Conservation (phyloP, 2,329 filamentous ascomycete species). For the Xylariaceae sp. region DNA sequence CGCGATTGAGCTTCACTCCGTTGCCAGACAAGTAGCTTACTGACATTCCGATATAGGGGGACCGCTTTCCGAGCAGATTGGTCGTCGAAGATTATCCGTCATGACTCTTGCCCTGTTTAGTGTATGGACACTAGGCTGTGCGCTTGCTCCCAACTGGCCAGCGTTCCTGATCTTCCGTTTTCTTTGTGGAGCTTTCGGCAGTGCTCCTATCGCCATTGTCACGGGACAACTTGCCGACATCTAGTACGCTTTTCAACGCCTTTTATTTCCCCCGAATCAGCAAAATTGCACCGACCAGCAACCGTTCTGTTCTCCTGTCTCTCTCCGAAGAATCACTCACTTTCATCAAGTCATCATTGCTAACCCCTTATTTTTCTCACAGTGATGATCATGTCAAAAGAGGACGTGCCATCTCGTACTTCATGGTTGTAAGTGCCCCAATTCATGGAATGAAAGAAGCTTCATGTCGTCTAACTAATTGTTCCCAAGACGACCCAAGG, state of each 20-base stretch:
- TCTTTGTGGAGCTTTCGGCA: conserved; percentile 49
- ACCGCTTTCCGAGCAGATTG: conserved; percentile 60
- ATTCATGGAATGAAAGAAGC: not conserved
- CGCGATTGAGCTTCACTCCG: not conserved
- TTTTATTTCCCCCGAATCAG: not conserved
- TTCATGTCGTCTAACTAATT: not conserved
- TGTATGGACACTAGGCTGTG: conserved; percentile 51
- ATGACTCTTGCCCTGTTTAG: conserved; percentile 44
- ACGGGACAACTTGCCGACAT: conserved; percentile 62
- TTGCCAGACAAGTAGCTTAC: not conserved
- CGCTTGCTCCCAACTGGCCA: conserved; percentile 47
- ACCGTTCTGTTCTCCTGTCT: not conserved
- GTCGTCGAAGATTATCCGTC: conserved; percentile 45
- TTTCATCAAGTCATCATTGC: not conserved
- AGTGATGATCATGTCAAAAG: conserved; percentile 46
- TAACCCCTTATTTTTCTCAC: not conserved
- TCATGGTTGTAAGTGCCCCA: conserved; percentile 51
- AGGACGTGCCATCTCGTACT: conserved; percentile 57
- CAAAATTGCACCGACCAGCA: not conserved
- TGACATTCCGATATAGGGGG: conserved; percentile 50
- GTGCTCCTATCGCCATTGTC: conserved; percentile 57
- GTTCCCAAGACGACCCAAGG: conserved; percentile 51
- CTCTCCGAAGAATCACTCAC: not conserved
- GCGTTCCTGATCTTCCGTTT: conserved; percentile 52
- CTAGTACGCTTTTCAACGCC: conserved; percentile 34